These are phyloP conservation scores for Hypoxylon sp. DNA, from an alignment of 2,329 filamentous ascomycete genomes.

Conservation along the genomic window DNA sequence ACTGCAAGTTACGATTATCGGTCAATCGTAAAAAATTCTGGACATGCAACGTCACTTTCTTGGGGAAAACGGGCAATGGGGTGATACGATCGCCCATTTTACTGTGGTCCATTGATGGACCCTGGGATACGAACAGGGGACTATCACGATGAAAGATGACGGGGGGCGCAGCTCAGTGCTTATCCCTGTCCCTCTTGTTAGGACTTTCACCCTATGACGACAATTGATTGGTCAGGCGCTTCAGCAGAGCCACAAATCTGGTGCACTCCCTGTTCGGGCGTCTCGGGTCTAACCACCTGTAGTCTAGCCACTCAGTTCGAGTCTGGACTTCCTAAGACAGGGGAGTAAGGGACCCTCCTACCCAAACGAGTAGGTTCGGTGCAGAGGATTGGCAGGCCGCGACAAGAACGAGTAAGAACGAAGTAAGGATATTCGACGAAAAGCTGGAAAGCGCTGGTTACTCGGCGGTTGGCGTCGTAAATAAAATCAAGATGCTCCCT, in stretches of 20 bases:
- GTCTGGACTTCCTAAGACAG: slow-evolving; percentile 42
- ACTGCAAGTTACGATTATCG: slow-evolving; percentile 32
- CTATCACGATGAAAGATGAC: slow-evolving; percentile 43
- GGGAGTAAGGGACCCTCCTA: slow-evolving; percentile 32
- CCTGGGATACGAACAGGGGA: slow-evolving; percentile 43
- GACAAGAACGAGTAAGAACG: slow-evolving; percentile 19
- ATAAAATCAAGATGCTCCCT: slow-evolving; percentile 44
- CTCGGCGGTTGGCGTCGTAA: slow-evolving; percentile 42
- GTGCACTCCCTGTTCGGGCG: slow-evolving; percentile 36
- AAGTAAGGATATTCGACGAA: slow-evolving; percentile 39
- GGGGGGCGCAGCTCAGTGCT: slow-evolving; percentile 42
- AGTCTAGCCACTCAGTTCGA: slow-evolving; percentile 29
- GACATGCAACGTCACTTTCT: slow-evolving; percentile 44
- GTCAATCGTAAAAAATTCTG: slow-evolving; percentile 22
- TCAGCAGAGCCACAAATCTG: slow-evolving; percentile 45
- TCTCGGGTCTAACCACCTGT: slow-evolving; percentile 41
- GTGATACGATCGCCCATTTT: slow-evolving; percentile 41
- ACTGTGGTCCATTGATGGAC: slow-evolving; percentile 35
- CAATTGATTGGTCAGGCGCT: slow-evolving; percentile 29
- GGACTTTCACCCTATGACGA: not conserved
- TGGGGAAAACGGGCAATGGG: slow-evolving; percentile 30
- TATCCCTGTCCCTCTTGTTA: slow-evolving; percentile 12
- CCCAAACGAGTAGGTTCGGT: slow-evolving; percentile 37
- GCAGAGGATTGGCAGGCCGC: slow-evolving; percentile 17
- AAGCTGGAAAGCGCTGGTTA: slow-evolving; percentile 40